Evolutionary conservation across 805 yeast species (phyloP).

Genomic region (Kurtzmaniella fragi): DNA sequence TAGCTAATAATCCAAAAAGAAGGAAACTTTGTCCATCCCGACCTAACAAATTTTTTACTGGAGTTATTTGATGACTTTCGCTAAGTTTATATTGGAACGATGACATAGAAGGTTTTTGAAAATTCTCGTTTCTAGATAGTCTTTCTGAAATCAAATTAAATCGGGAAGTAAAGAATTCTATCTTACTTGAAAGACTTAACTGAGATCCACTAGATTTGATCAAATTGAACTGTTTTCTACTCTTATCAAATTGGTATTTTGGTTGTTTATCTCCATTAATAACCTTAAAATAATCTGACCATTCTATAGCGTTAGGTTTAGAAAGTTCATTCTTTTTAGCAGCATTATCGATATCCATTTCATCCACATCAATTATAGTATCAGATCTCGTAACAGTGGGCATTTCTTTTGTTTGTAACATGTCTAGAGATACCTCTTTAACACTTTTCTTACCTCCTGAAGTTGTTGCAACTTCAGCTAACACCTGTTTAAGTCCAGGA

Average conservation of each 20-base stretch:
- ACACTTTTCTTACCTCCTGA: background rate
- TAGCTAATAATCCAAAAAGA: slow-evolving; percentile 69
- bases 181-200: slow-evolving; percentile 13
- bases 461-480: slow-evolving; percentile 44
- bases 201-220: slow-evolving; percentile 3
- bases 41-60: slow-evolving; percentile 81
- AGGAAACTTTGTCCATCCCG: slow-evolving; percentile 72
- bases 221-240: slow-evolving; percentile 57
- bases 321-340: slow-evolving; percentile 15
- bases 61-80: slow-evolving; percentile 45
- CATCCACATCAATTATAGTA: slow-evolving; percentile 14
- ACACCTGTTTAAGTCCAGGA: slow-evolving; percentile 55
- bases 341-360: slow-evolving; percentile 4
- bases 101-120: slow-evolving; percentile 49
- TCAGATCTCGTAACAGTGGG: slow-evolving; percentile 11
- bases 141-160: slow-evolving; percentile 65
- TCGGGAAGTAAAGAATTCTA: slow-evolving; percentile 47
- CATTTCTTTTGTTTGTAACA: slow-evolving; percentile 2
- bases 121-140: slow-evolving; percentile 67
- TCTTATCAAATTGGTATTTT: slow-evolving; percentile 53
- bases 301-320: slow-evolving; percentile 20
- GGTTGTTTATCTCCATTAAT: slow-evolving; percentile 66
- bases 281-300: slow-evolving; percentile 70
- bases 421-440: background rate
- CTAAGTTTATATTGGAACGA: slow-evolving; percentile 29